phyloP scores from a whole-genome alignment of 495 filamentous ascomycete genomes.

The Neurospora sp. region DNA sequence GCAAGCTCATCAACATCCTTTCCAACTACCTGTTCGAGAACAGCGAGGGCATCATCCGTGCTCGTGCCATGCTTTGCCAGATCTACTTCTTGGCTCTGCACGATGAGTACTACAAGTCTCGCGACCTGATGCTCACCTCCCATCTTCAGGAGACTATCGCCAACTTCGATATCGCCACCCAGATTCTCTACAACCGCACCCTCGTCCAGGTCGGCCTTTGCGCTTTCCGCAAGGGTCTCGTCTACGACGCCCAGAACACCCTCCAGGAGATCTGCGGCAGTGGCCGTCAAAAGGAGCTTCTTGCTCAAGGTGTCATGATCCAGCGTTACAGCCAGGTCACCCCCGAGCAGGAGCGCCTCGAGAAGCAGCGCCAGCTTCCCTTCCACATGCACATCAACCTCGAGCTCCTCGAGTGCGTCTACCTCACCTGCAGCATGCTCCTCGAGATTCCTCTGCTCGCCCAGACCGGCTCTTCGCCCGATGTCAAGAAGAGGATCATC shows the following conservation, averaged over 20 bases:
- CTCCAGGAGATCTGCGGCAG: conserved; percentile 96
- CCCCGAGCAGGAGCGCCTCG: conserved; percentile 92
- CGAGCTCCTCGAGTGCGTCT: conserved; percentile 94
- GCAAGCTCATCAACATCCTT: conserved; percentile 69
- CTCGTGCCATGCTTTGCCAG: conserved; percentile 94
- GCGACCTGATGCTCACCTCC: conserved; percentile 99
- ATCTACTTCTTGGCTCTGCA: conserved; percentile 97
- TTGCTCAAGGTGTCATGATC: conserved; percentile 96
- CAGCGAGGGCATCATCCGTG: conserved; percentile 90
- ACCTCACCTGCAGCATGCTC: conserved; percentile 97
- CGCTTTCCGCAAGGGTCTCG: conserved; percentile 90
- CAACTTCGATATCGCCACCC: conserved; percentile 90
- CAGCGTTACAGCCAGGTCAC: conserved; percentile 91
- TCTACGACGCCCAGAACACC: conserved; percentile 94
- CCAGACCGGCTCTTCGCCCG: conserved; percentile 89
- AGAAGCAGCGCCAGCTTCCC: conserved; percentile 89
- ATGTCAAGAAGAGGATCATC: conserved; percentile 95
- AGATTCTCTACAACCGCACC: conserved; percentile 98
- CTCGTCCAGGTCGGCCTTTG: conserved; percentile 97
- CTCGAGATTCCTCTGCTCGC: conserved; percentile 95
- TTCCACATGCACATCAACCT: conserved; percentile 99
- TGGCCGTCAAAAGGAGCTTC: conserved; percentile 91
- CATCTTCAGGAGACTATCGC: conserved; percentile 92
- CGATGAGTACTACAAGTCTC: conserved; percentile 92
- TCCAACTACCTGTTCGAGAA: conserved; percentile 91